Percentiles rank a stretch among this genome's conserved stretches.
phyloP scores from a whole-genome alignment of 2,329 filamentous ascomycete genomes.

The Fusarium keratoplasticum region DNA sequence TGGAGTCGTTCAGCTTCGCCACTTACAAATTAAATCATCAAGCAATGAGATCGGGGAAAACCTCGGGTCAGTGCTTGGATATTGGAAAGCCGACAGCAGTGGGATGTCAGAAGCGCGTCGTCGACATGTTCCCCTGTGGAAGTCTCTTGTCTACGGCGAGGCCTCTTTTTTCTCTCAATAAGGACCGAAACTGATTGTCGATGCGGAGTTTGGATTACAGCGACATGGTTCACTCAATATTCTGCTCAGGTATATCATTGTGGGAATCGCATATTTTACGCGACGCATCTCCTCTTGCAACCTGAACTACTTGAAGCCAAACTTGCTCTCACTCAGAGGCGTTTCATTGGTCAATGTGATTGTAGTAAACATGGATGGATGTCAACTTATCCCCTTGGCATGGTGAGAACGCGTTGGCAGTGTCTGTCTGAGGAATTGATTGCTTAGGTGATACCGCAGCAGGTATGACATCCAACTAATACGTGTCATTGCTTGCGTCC shows the following conservation, averaged over 20 bases:
- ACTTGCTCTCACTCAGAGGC: not conserved
- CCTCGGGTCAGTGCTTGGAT: not conserved
- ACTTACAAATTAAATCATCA: not conserved
- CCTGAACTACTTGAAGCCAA: not conserved
- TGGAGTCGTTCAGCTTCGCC: not conserved
- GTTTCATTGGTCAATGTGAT: not conserved
- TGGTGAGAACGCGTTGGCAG: not conserved
- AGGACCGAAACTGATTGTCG: not conserved
- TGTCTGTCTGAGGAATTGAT: not conserved
- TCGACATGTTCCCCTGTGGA: not conserved
- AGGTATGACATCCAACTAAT: not conserved
- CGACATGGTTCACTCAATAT: not conserved
- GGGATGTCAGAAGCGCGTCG: not conserved
- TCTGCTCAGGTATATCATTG: not conserved
- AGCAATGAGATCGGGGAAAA: not conserved
- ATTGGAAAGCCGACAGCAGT: not conserved
- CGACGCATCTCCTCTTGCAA: not conserved
- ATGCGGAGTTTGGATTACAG: not conserved
- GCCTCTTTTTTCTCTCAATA: not conserved
- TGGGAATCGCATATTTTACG: not conserved
- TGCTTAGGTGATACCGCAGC: not conserved
- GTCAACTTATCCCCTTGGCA: not conserved
- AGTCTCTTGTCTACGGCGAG: not conserved
- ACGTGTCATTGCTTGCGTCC: rapidly evolving
- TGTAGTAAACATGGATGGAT: not conserved